These are phyloP conservation scores for Funneliformis caledonium DNA, from an alignment of 371 early-diverging fungal genomes.

Conservation along the genomic window DNA sequence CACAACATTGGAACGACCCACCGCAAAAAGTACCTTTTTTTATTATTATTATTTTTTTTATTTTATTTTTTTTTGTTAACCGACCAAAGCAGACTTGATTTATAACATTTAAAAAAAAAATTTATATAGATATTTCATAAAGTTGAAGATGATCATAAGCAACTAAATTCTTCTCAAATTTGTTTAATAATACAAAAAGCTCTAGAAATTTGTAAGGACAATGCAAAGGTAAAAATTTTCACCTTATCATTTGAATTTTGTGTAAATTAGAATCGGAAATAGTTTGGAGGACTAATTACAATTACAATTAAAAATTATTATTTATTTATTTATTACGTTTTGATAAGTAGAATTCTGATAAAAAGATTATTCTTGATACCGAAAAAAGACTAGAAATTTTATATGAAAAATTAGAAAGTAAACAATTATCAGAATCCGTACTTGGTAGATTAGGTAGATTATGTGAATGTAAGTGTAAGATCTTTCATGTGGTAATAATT, in stretches of 20 bases:
- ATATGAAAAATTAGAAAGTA: slow-evolving; percentile 9
- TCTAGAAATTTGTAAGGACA: slow-evolving; percentile 12
- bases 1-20: slow-evolving; percentile 35
- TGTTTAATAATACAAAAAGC: not conserved
- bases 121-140: slow-evolving; percentile 32
- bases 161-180: slow-evolving; percentile 1
- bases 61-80: too few relatives aligned
- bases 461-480: slow-evolving; percentile 4
- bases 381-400: slow-evolving; percentile 20
- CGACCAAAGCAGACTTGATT: not conserved
- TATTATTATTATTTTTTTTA: too few relatives aligned
- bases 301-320: too few relatives aligned
- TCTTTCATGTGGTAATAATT: not conserved
- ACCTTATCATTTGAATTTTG: not conserved
- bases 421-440: not conserved
- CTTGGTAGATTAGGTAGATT: slow-evolving; percentile 5
- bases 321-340: not conserved
- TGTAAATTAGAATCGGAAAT: not conserved
- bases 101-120: too few relatives aligned
- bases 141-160: not conserved
- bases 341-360: not conserved
- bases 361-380: slow-evolving; percentile 2
- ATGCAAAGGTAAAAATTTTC: not conserved
- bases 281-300: too few relatives aligned
- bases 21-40: slow-evolving; percentile 16